Percentiles rank a stretch among this genome's conserved stretches.
Evolutionary conservation across 352 stramenopile species (phyloP).

Genomic region (Phytophthora pisi): DNA sequence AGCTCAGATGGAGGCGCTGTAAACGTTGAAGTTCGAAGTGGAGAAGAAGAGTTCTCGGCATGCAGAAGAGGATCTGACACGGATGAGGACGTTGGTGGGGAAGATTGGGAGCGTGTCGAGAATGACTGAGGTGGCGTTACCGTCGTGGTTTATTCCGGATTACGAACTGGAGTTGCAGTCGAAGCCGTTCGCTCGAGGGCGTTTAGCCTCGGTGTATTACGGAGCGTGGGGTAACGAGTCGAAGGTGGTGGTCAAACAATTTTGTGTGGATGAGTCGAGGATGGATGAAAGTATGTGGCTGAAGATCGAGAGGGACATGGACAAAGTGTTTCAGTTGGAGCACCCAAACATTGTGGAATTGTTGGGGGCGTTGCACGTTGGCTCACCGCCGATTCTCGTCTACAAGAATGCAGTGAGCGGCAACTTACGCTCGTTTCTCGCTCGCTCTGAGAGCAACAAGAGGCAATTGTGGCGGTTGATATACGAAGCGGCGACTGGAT

Average conservation of each 20-base stretch:
- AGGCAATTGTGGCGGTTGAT: neutral
- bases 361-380: slow-evolving; percentile 10
- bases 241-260: slow-evolving; percentile 1
- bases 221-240: neutral
- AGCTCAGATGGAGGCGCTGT: slow-evolving; percentile 25
- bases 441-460: slow-evolving; percentile 1
- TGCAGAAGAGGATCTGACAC: neutral
- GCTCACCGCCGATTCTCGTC: slow-evolving; percentile 13
- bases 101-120: neutral
- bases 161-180: slow-evolving; percentile 1
- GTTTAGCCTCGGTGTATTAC: neutral
- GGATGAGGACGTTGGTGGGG: slow-evolving; percentile 6
- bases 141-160: slow-evolving; percentile 6
- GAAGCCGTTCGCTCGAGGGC: slow-evolving; percentile 1
- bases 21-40: slow-evolving; percentile 25
- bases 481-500: slow-evolving; percentile 24
- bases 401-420: slow-evolving; percentile 3
- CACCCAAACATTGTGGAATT: slow-evolving; percentile 15
- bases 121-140: neutral
- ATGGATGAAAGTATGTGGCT: slow-evolving; percentile 2
- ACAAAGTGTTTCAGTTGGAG: slow-evolving; percentile 5
- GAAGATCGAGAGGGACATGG: slow-evolving; percentile 6
- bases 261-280: neutral
- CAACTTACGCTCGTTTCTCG: slow-evolving; percentile 1
- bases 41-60: slow-evolving; percentile 1